These are phyloP conservation scores for Torulaspora quercuum DNA, from an alignment of 805 yeast species.

Conservation along the genomic window DNA sequence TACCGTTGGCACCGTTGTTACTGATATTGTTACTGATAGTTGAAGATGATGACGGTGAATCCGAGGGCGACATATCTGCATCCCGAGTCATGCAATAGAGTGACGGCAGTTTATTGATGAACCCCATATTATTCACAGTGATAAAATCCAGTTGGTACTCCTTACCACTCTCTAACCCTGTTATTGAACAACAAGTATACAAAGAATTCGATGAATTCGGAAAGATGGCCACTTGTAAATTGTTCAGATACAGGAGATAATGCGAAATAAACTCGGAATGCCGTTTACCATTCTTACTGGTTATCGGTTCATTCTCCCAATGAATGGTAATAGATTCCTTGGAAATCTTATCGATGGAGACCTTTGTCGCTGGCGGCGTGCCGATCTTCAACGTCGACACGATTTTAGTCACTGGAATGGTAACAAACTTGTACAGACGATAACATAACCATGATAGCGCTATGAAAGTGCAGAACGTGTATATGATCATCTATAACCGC, in stretches of 20 bases:
- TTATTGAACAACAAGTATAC: slow-evolving; percentile 36
- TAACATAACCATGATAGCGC: slow-evolving; percentile 30
- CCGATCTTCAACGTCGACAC: slow-evolving; percentile 30
- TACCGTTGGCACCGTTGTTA: slow-evolving; percentile 11
- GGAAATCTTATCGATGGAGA: slow-evolving; percentile 35
- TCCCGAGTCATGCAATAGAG: slow-evolving; percentile 31
- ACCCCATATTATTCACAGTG: slow-evolving; percentile 35
- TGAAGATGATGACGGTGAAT: slow-evolving; percentile 6
- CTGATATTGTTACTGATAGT: no score
- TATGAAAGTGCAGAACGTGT: slow-evolving; percentile 13
- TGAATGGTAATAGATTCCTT: slow-evolving; percentile 31
- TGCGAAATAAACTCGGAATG: slow-evolving; percentile 25
- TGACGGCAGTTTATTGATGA: slow-evolving; percentile 34
- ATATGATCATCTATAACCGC: slow-evolving; percentile 5
- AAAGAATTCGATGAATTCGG: slow-evolving; percentile 31
- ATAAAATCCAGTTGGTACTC: slow-evolving; percentile 36
- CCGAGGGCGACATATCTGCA: slow-evolving; percentile 2
- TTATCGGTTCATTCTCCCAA: slow-evolving; percentile 36
- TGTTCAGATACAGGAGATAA: slow-evolving; percentile 33
- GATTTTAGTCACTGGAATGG: slow-evolving; percentile 32
- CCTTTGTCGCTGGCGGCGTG: slow-evolving; percentile 35
- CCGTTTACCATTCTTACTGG: slow-evolving; percentile 3
- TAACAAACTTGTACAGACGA: slow-evolving; percentile 30
- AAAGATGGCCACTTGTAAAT: slow-evolving; percentile 30
- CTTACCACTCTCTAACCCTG: slow-evolving; percentile 24